Conservation (phyloP, 768 basidiomycete genomes). For the Collybia nuda region DNA sequence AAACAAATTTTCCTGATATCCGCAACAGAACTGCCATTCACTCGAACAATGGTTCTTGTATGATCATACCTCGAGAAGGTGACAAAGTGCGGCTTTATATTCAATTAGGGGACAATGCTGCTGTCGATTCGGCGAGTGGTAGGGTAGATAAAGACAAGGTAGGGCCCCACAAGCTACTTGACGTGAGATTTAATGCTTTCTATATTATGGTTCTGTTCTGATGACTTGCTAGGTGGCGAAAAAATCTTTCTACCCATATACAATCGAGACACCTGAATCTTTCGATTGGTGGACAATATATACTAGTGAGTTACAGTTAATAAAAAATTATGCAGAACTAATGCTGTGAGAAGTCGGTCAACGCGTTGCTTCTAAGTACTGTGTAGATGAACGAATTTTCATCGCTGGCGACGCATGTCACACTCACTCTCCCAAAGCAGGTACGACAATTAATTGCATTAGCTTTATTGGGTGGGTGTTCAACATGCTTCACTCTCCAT, state of each 20-base stretch:
- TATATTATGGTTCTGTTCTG: not conserved
- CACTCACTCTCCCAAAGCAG: conserved; percentile 67
- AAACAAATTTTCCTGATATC: conserved; percentile 80
- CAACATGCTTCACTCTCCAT: not conserved
- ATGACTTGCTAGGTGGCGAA: conserved; percentile 43
- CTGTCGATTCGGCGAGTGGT: conserved; percentile 42
- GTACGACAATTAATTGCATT: conserved; percentile 24
- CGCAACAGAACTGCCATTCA: conserved; percentile 67
- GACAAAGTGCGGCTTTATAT: conserved; percentile 72
- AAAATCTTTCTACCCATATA: conserved; percentile 57
- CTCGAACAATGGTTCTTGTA: conserved; percentile 64
- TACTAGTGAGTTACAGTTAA: conserved; percentile 37
- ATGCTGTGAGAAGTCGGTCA: conserved; percentile 55
- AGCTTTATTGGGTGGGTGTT: not conserved
- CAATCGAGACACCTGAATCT: conserved; percentile 41
- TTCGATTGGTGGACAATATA: conserved; percentile 78
- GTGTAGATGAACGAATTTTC: conserved; percentile 63
- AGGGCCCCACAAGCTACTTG: conserved; percentile 50
- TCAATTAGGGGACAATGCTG: conserved; percentile 54
- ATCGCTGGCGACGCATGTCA: conserved; percentile 79
- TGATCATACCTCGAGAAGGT: conserved; percentile 73
- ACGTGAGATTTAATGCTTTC: conserved; percentile 30
- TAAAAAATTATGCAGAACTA: too few species aligned
- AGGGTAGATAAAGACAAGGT: conserved; percentile 54
- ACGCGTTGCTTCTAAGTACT: conserved; percentile 66